These are phyloP conservation scores for Mycena capillaripes DNA, from an alignment of 768 basidiomycete species.

Conservation along the genomic window DNA sequence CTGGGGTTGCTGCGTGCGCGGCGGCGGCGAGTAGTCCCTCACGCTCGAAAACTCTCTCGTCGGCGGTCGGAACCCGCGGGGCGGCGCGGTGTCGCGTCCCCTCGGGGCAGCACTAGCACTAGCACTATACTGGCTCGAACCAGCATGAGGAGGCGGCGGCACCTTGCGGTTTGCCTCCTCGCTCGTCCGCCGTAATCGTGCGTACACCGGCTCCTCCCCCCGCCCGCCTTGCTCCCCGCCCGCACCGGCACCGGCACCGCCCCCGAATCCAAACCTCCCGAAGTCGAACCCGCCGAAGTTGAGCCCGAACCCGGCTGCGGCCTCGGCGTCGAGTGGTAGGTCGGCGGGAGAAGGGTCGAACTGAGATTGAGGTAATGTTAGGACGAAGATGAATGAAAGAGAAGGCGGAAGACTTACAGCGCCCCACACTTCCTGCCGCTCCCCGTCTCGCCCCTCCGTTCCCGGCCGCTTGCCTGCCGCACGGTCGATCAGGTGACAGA, in stretches of 20 bases:
- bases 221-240: constrained; percentile 20
- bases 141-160: constrained; percentile 2
- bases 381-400: too few species aligned
- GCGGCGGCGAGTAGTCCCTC: constrained; percentile 24
- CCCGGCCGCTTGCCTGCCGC: constrained; percentile 24
- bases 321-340: constrained; percentile 31
- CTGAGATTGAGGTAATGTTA: too few species aligned
- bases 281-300: constrained; percentile 29
- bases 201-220: constrained; percentile 36
- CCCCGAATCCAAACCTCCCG: constrained; percentile 16
- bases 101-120: too few species aligned
- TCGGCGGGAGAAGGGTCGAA: constrained; percentile 32
- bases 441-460: constrained; percentile 6
- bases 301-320: constrained; percentile 19
- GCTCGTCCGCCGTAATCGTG: constrained; percentile 31
- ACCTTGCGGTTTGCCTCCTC: constrained; percentile 29
- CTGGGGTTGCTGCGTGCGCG: background rate
- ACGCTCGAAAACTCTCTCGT: constrained; percentile 14
- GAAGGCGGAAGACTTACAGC: background rate
- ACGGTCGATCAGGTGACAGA: constrained; percentile 35
- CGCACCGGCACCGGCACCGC: constrained; percentile 13
- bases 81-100: background rate
- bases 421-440: constrained; percentile 33
- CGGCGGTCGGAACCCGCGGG: constrained; percentile 32
- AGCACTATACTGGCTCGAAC: too few species aligned